Conservation (phyloP, 2,329 filamentous ascomycete genomes). For the Hymenoscyphus infarciens region DNA sequence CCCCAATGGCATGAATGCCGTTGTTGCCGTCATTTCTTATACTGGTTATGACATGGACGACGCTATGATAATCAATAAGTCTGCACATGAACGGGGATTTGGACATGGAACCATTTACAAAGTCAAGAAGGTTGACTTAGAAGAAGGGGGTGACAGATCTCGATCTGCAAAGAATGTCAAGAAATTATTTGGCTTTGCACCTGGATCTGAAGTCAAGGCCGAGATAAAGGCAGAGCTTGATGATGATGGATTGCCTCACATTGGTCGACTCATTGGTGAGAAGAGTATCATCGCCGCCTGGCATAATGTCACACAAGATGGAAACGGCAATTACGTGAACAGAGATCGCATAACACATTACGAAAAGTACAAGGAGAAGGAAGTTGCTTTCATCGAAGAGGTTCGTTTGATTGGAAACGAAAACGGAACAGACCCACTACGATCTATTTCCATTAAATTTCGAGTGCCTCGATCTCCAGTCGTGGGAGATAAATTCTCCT, state of each 20-base stretch:
- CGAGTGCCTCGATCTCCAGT: slow-evolving; percentile 84
- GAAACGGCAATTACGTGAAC: slow-evolving; percentile 75
- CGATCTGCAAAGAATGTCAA: slow-evolving; percentile 65
- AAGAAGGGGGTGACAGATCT: slow-evolving; percentile 67
- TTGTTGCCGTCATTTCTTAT: slow-evolving; percentile 97
- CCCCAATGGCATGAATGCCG: slow-evolving; percentile 90
- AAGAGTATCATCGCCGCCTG: slow-evolving; percentile 86
- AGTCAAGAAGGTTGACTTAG: slow-evolving; percentile 85
- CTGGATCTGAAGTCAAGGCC: slow-evolving; percentile 67
- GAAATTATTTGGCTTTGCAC: slow-evolving; percentile 89
- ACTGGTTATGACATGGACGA: slow-evolving; percentile 99
- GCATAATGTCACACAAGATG: slow-evolving; percentile 81
- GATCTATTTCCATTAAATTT: slow-evolving; percentile 89
- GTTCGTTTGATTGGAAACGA: slow-evolving; percentile 88
- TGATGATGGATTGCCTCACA: slow-evolving; percentile 78
- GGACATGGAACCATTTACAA: slow-evolving; percentile 97
- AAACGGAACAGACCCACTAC: slow-evolving; percentile 74
- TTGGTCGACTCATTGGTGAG: slow-evolving; percentile 73
- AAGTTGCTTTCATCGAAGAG: slow-evolving; percentile 86
- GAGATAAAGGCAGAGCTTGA: slow-evolving; percentile 72
- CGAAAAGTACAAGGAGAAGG: slow-evolving; percentile 90
- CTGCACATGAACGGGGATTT: slow-evolving; percentile 90
- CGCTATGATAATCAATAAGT: slow-evolving; percentile 99
- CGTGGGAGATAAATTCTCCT: slow-evolving; percentile 99
- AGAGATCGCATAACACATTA: slow-evolving; percentile 81